phyloP scores from a whole-genome alignment of 1,284 basidiomycete genomes.

The Rhodotorula glutinis region DNA sequence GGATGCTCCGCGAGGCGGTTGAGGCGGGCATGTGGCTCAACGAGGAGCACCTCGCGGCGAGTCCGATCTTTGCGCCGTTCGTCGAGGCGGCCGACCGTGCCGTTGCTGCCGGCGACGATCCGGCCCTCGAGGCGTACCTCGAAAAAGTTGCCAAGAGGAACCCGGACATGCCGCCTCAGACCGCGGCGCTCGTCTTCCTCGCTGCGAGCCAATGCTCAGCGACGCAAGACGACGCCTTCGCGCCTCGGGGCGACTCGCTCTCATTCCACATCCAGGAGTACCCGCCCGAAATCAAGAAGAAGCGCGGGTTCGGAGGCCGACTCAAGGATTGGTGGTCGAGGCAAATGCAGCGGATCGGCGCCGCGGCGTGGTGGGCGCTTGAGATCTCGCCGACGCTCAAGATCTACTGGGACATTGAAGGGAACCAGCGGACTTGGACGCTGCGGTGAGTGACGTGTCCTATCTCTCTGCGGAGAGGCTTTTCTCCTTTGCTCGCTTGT shows the following conservation, averaged over 20 bases:
- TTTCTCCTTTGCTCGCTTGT: neutral
- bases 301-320: neutral
- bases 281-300: neutral
- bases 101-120: neutral
- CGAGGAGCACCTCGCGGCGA: neutral
- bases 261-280: conserved; percentile 6
- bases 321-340: conserved; percentile 1
- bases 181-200: conserved; percentile 14
- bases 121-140: conserved; percentile 2
- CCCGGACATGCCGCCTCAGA: neutral
- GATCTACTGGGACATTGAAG: conserved; percentile 23
- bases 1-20: conserved; percentile 31
- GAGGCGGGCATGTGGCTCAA: conserved; percentile 23
- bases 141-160: neutral
- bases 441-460: conserved; percentile 14
- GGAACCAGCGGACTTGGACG: neutral
- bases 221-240: conserved; percentile 15
- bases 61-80: conserved; percentile 21
- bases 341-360: neutral
- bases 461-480: too few relatives aligned
- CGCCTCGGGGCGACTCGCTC: conserved; percentile 22
- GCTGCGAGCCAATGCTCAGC: neutral
- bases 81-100: neutral
- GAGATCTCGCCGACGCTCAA: conserved; percentile 23
- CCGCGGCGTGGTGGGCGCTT: conserved; percentile 22